phyloP scores from a whole-genome alignment of 306 rosid species.

The Cicer pinnatifidum region DNA sequence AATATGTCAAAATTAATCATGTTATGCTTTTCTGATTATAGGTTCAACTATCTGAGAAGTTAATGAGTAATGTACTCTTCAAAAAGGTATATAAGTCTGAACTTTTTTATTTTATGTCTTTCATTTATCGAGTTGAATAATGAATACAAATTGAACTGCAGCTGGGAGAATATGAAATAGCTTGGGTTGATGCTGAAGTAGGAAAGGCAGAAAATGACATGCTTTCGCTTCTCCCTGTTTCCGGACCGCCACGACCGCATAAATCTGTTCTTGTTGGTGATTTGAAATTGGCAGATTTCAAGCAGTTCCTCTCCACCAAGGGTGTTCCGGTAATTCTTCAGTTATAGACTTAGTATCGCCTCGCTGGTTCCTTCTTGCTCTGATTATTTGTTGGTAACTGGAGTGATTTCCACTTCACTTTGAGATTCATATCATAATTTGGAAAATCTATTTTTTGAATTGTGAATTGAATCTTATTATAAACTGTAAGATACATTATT shows the following conservation, averaged over 20 bases:
- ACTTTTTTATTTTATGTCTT: conserved; percentile 12
- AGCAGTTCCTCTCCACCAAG: conserved; percentile 88
- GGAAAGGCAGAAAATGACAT: conserved; percentile 71
- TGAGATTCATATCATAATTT: no score
- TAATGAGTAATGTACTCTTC: conserved; percentile 88
- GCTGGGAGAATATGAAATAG: conserved; percentile 89
- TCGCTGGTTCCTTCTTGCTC: not conserved
- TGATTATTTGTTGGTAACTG: not conserved
- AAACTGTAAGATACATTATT: not conserved
- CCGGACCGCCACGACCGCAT: conserved; percentile 69
- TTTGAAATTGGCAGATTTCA: conserved; percentile 89
- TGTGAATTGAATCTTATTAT: not conserved
- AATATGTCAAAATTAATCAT: conserved; percentile 25
- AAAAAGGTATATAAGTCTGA: conserved; percentile 65
- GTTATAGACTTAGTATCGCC: conserved; percentile 18
- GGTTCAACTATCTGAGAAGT: conserved; percentile 94
- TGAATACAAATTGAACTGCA: conserved; percentile 50
- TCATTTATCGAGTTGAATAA: conserved; percentile 34
- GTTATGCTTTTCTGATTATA: conserved; percentile 47
- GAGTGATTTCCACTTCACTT: conserved; percentile 3
- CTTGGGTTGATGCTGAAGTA: conserved; percentile 92
- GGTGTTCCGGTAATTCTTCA: conserved; percentile 74
- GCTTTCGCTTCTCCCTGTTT: conserved; percentile 70
- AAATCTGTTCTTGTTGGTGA: conserved; percentile 93
- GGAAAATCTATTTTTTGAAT: not conserved